Percentiles rank a stretch among this genome's conserved stretches.
These are phyloP conservation scores for Cladophialophora chaetospira DNA, from an alignment of 2,329 filamentous ascomycete genomes.

Conservation along the genomic window DNA sequence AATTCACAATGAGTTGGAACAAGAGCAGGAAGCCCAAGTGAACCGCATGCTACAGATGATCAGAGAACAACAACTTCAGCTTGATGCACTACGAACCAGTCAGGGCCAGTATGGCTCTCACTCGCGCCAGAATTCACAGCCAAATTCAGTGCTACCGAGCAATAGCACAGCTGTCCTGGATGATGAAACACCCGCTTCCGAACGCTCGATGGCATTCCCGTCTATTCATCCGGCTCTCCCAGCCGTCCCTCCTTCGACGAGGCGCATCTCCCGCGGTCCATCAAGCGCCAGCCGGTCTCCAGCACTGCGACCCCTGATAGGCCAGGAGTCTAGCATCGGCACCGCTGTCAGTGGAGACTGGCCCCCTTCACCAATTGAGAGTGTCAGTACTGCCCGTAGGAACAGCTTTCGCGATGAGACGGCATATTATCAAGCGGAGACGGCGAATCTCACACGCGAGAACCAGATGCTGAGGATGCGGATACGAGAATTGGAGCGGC, in stretches of 20 bases:
- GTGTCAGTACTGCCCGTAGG: constrained; percentile 25
- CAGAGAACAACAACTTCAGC: constrained; percentile 49
- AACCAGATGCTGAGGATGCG: constrained; percentile 52
- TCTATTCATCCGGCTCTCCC: constrained; percentile 38
- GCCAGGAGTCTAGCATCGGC: constrained; percentile 22
- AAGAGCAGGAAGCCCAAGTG: constrained; percentile 56
- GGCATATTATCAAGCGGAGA: constrained; percentile 52
- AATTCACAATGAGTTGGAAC: constrained; percentile 53
- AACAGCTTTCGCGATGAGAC: constrained; percentile 49
- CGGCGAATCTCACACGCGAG: constrained; percentile 48
- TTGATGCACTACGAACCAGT: constrained; percentile 43
- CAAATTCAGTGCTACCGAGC: constrained; percentile 35
- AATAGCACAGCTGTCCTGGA: constrained; percentile 45
- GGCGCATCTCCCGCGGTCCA: constrained; percentile 39
- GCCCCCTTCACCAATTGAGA: constrained; percentile 34
- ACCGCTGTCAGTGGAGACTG: constrained; percentile 25
- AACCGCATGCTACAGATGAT: constrained; percentile 55
- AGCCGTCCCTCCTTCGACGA: constrained; percentile 37
- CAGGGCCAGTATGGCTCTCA: constrained; percentile 32
- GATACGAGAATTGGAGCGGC: constrained; percentile 47
- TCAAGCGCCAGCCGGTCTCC: constrained; percentile 43
- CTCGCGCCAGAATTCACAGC: constrained; percentile 14
- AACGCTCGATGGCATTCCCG: constrained; percentile 45
- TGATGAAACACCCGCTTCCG: constrained; percentile 47
- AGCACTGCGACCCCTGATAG: constrained; percentile 38